Evolutionary conservation across 495 filamentous ascomycete species (phyloP).

Genomic region (Podospora didyma): DNA sequence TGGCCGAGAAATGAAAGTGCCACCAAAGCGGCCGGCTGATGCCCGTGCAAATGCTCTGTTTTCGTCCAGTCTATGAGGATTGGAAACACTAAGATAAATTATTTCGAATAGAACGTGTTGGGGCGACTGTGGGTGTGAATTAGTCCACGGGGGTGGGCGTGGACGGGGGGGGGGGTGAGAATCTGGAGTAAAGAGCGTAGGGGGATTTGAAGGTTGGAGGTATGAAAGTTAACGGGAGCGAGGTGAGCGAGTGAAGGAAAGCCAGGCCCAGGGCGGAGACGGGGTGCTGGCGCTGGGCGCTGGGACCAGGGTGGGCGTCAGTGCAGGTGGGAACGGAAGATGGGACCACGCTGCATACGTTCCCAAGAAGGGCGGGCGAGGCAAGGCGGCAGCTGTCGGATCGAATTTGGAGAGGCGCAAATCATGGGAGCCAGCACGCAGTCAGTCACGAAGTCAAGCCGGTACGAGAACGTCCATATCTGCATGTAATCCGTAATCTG

Average conservation of each 20-base stretch:
- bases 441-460: too few relatives aligned
- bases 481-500: too few relatives aligned
- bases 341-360: slow-evolving; percentile 21
- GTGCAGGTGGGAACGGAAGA: slow-evolving; percentile 19
- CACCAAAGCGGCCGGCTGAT: neutral
- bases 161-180: slow-evolving; percentile 2
- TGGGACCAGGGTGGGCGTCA: slow-evolving; percentile 16
- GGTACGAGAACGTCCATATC: too few relatives aligned
- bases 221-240: slow-evolving; percentile 2
- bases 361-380: slow-evolving; percentile 18
- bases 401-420: slow-evolving; percentile 25
- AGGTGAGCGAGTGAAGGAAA: slow-evolving; percentile 17
- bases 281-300: slow-evolving; percentile 14
- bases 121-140: neutral
- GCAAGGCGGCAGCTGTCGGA: slow-evolving; percentile 28
- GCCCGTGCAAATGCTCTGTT: neutral
- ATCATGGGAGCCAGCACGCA: neutral
- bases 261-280: slow-evolving; percentile 17
- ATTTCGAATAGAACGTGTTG: neutral
- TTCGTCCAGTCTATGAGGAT: neutral
- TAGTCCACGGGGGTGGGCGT: neutral
- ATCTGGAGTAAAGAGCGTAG: too few relatives aligned
- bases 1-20: neutral
- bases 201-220: slow-evolving; percentile 4
- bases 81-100: neutral